Conservation (phyloP, 208 protist genomes). For the Herpetomonas tarakana region DNA sequence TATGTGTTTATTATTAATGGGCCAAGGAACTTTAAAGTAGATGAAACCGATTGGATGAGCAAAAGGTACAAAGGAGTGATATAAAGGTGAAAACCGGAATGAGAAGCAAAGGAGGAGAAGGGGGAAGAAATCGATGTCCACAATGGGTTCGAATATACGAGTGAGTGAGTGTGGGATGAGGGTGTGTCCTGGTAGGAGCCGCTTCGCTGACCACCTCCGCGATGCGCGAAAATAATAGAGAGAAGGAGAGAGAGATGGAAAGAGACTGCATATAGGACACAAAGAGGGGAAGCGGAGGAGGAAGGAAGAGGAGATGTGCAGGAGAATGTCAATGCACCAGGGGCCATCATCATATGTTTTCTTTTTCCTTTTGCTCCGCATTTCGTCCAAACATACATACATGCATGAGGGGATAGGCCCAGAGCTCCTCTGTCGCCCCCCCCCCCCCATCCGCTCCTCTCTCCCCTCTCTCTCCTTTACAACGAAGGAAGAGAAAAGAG, state of each 20-base stretch:
- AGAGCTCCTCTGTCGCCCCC: background rate
- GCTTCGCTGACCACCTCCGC: too few species aligned
- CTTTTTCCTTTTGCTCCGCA: too few species aligned
- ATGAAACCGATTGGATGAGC: too few species aligned
- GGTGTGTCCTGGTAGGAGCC: too few species aligned
- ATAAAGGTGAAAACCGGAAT: background rate
- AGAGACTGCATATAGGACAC: background rate
- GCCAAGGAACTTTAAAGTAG: too few species aligned
- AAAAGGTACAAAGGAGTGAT: background rate
- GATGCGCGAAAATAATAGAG: too few species aligned
- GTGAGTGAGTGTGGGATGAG: too few species aligned
- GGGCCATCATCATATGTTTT: too few species aligned
- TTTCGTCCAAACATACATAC: background rate
- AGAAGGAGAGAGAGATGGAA: background rate
- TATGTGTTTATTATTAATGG: too few species aligned
- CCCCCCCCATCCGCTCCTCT: background rate
- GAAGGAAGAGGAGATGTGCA: background rate
- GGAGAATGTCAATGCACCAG: background rate
- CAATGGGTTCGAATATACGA: too few species aligned
- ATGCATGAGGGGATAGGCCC: background rate
- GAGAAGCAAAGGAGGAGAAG: background rate
- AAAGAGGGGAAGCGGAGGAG: background rate
- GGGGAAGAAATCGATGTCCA: background rate
- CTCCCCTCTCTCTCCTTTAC: too few species aligned
- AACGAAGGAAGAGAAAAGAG: too few species aligned